Evolutionary conservation across 1,284 basidiomycete species (phyloP), one percentile per base, ranked within the genome.

Genomic region (Takashimella koratensis): DNA sequence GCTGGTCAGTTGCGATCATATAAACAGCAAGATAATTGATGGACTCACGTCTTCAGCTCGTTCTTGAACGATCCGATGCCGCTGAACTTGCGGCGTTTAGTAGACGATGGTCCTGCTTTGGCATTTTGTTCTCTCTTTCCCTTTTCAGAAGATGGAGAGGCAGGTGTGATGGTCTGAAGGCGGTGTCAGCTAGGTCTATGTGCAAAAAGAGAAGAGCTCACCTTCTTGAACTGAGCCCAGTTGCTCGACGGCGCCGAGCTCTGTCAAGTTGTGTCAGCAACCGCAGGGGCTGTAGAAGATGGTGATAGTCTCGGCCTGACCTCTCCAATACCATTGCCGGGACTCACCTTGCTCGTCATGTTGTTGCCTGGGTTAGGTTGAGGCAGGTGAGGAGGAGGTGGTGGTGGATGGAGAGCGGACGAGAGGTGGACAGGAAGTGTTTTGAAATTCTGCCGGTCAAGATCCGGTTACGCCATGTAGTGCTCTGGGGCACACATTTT

Each of bases 191-290:
- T 24, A 11, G 11, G 10, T 20, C 21, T 19, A 22, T 24, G 24
- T 24, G 44, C 13, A 25, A 3, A 39, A 36, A n/a, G 2, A 46
- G 3, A 19, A 44, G 16, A 22, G 47, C 60, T 26, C 46, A 68
- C 68, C 52, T 60, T 63, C 55, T 73, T 65, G 12, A 73, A 52
- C 47, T 61, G 51, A 40, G 60, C 63, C 70, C 70, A 73, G 49
- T 73, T 73, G 45, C 68, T 66, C 47, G 68, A 60, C 24, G 67
- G 59, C 3, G 27, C 48, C 2, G 53, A 42, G 11, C 41, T 19
- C 25, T 52, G 22, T 43, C 41, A 51, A n/a, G n/a, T n/a, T n/a
- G n/a, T n/a, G n/a, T n/a, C n/a, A n/a, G n/a, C n/a, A n/a, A n/a
- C n/a, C n/a, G n/a, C n/a, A n/a, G n/a, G n/a, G n/a, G n/a, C n/a